Evolutionary conservation across 345 rosid species (phyloP).

Genomic region (Noccaea caerulescens): DNA sequence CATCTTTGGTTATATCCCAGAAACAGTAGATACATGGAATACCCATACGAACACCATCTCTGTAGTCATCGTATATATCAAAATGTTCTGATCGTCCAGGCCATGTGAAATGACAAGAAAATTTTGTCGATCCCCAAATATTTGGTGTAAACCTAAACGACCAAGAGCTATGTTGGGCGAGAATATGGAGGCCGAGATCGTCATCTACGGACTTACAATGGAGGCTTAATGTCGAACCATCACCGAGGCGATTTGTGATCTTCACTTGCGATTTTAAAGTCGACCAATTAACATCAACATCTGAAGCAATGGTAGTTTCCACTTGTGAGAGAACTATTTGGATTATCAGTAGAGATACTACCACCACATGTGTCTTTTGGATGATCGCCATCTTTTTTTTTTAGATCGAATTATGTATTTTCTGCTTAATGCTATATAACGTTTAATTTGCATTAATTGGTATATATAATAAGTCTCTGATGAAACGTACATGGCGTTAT

Average conservation of each 20-base stretch:
- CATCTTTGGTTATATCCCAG: constrained; percentile 34
- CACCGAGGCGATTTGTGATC: constrained; percentile 38
- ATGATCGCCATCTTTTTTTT: constrained; percentile 4
- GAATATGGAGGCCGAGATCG: constrained; percentile 25
- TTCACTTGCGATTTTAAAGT: constrained; percentile 1
- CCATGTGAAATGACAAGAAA: constrained; percentile 38
- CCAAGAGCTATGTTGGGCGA: constrained; percentile 20
- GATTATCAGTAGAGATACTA: constrained; percentile 21
- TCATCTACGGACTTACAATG: constrained; percentile 37
- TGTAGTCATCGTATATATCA: constrained; percentile 34
- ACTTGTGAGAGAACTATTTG: constrained; percentile 24
- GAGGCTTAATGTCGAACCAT: constrained; percentile 25
- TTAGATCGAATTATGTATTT: not conserved
- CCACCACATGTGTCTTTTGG: constrained; percentile 23
- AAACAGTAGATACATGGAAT: constrained; percentile 33
- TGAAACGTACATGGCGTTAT: constrained; percentile 7
- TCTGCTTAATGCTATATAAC: not conserved
- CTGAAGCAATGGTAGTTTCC: not conserved
- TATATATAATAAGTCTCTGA: constrained; percentile 6
- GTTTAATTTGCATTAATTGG: not conserved
- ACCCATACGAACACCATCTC: constrained; percentile 26
- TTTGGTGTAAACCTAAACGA: constrained; percentile 28
- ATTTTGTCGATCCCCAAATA: constrained; percentile 21
- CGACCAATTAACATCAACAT: constrained; percentile 2
- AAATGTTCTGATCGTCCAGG: not conserved